Conservation (phyloP, 768 basidiomycete species). For the Ramaria sp. region DNA sequence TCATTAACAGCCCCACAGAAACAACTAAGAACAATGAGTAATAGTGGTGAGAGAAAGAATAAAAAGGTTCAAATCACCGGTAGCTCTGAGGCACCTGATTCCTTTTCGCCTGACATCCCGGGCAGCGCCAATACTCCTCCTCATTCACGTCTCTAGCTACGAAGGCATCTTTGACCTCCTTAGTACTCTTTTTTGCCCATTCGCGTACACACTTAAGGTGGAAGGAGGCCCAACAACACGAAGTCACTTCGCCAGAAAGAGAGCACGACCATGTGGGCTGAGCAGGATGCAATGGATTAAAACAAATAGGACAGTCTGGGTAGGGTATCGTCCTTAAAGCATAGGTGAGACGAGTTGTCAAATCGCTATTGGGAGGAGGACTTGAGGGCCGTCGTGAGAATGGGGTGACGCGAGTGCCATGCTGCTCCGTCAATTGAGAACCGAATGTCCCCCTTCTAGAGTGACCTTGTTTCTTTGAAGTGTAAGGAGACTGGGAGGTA, state of each 20-base stretch:
- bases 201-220: slow-evolving; percentile 82
- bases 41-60: background rate
- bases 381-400: background rate
- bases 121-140: slow-evolving; percentile 83
- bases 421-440: background rate
- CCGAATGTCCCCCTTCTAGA: slow-evolving; percentile 4
- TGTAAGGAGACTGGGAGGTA: background rate
- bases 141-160: slow-evolving; percentile 32
- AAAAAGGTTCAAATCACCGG: slow-evolving; percentile 32
- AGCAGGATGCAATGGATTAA: slow-evolving; percentile 62
- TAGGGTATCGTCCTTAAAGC: slow-evolving; percentile 60
- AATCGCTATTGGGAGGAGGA: slow-evolving; percentile 27
- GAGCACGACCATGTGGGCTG: slow-evolving; percentile 87
- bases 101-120: slow-evolving; percentile 83
- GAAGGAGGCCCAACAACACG: slow-evolving; percentile 82
- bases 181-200: slow-evolving; percentile 80
- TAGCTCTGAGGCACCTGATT: slow-evolving; percentile 53
- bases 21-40: slow-evolving; percentile 41
- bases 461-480: background rate
- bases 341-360: slow-evolving; percentile 62
- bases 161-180: slow-evolving; percentile 52
- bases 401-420: background rate
- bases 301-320: slow-evolving; percentile 78
- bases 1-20: slow-evolving; percentile 72
- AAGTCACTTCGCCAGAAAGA: slow-evolving; percentile 38